Evolutionary conservation across 257 asterid species (phyloP).

Genomic region (Solanum okadae): DNA sequence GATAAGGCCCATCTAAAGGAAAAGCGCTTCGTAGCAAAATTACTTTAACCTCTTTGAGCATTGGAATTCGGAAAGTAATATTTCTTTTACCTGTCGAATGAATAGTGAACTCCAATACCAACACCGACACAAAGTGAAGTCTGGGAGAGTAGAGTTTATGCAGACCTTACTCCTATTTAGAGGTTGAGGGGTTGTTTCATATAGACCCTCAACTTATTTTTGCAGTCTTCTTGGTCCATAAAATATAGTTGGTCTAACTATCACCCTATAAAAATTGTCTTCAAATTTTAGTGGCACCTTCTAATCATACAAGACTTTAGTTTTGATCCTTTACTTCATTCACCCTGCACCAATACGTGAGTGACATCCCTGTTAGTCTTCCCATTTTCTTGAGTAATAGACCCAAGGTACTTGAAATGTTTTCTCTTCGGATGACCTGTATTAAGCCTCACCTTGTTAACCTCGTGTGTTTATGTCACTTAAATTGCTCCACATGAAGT

Average conservation of each 20-base stretch:
- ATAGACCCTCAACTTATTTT: no score
- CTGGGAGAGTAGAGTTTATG: no score
- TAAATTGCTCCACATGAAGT: no score
- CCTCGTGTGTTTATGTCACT: background rate
- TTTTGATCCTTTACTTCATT: background rate
- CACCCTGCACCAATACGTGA: background rate
- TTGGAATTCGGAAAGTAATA: background rate
- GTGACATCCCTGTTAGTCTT: background rate
- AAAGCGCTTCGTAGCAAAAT: background rate
- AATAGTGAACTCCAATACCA: background rate
- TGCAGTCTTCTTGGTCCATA: no score
- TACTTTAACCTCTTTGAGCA: background rate
- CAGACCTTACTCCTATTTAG: rapidly evolving
- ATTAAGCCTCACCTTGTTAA: no score
- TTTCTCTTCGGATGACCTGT: background rate
- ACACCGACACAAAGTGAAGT: background rate
- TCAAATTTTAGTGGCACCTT: background rate
- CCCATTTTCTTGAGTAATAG: background rate
- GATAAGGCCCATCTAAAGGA: no score
- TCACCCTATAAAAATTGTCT: no score
- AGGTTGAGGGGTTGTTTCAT: background rate
- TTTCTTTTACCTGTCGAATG: background rate
- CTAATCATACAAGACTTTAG: background rate
- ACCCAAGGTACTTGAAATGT: no score
- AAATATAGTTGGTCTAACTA: background rate